A percentile compares a stretch with the other conserved stretches of the same genome.
Evolutionary conservation across 345 rosid genomes (phyloP).

Genomic region (Hibiscus mutabilis): DNA sequence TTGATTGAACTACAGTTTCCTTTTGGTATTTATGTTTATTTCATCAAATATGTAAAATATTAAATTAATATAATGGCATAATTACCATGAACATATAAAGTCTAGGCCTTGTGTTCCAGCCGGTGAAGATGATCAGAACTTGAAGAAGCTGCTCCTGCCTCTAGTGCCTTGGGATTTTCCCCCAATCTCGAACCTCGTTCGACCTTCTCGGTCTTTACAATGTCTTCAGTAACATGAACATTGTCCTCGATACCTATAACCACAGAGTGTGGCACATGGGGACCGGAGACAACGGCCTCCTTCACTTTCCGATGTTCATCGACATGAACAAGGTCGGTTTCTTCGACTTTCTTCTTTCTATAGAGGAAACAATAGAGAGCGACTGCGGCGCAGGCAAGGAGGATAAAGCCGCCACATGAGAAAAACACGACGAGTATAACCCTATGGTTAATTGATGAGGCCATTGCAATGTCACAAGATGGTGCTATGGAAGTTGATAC

Average conservation of each 20-base stretch:
- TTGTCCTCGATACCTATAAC: constrained; percentile 53
- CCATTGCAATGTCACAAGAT: neutral
- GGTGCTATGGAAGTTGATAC: neutral
- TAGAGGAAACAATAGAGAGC: constrained; percentile 36
- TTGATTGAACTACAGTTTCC: neutral
- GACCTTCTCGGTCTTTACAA: constrained; percentile 28
- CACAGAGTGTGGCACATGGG: constrained; percentile 36
- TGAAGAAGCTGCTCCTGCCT: constrained; percentile 7
- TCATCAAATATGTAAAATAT: neutral
- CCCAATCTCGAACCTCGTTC: constrained; percentile 16
- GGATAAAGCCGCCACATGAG: constrained; percentile 41
- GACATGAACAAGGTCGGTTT: constrained; percentile 26
- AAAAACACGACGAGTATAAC: neutral
- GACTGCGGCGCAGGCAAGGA: constrained; percentile 39
- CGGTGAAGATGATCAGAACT: constrained; percentile 6
- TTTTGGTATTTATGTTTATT: neutral
- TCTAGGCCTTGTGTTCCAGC: constrained; percentile 12
- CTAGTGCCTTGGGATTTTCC: neutral
- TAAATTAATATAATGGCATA: neutral
- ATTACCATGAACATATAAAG: neutral
- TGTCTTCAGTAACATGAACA: constrained; percentile 33
- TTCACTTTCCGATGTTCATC: constrained; percentile 55
- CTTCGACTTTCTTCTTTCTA: constrained; percentile 41
- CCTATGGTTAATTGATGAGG: neutral
- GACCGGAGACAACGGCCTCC: constrained; percentile 44